Conservation (phyloP, 257 asterid genomes). For the Ballota nigra region DNA sequence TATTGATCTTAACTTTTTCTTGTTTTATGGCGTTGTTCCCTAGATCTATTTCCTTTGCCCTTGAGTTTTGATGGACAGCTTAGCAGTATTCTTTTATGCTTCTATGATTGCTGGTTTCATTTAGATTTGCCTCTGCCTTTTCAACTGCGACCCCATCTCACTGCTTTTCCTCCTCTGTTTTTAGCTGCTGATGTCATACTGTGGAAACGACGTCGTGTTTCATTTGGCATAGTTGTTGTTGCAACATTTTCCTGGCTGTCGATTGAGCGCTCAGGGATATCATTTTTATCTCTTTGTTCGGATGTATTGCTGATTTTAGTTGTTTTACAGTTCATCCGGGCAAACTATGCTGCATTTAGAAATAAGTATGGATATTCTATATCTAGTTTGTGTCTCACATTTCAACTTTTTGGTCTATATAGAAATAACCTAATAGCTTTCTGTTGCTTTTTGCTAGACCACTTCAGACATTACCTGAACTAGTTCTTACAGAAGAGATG, state of each 20-base stretch:
- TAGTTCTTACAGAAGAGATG: constrained; percentile 94
- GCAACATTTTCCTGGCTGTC: constrained; percentile 86
- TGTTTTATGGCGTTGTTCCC: not conserved
- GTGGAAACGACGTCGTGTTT: constrained; percentile 71
- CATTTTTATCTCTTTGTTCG: constrained; percentile 72
- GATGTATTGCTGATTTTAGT: constrained; percentile 77
- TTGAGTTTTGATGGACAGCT: constrained; percentile 9
- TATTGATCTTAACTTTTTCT: not conserved
- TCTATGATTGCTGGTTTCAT: constrained; percentile 14
- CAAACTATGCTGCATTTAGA: constrained; percentile 67
- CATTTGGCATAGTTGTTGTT: constrained; percentile 62
- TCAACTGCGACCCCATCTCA: constrained; percentile 23
- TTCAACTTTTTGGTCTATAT: constrained; percentile 6
- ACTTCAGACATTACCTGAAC: constrained; percentile 69
- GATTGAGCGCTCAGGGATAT: constrained; percentile 75
- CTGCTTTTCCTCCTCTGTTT: constrained; percentile 27
- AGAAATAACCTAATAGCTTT: constrained; percentile 25
- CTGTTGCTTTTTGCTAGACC: constrained; percentile 49
- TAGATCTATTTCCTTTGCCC: not conserved
- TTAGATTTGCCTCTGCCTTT: constrained; percentile 18
- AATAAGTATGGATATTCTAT: constrained; percentile 47
- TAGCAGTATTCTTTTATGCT: constrained; percentile 18
- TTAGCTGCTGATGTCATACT: constrained; percentile 84
- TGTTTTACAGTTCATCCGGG: constrained; percentile 66
- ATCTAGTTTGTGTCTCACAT: not conserved